Evolutionary conservation across 176 grass and related monocot genomes (phyloP), one percentile per base, ranked within the genome.

Genomic region (Oryza coarctata): DNA sequence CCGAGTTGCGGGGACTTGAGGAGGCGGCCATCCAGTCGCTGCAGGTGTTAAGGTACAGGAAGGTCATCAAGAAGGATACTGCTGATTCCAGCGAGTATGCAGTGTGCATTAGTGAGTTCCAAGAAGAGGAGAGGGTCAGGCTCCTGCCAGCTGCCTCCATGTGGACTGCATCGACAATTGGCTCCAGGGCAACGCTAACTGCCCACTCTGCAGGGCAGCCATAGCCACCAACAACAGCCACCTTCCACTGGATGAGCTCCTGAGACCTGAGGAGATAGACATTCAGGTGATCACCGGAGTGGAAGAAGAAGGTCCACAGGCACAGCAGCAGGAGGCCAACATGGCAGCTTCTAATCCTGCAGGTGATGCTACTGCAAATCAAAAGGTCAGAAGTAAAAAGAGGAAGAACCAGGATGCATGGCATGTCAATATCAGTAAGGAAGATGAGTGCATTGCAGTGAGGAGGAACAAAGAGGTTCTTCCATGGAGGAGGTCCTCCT

Each of bases 81-180:
- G 23, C 30, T 20, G 68, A 63, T 22, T 13, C 71, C 3, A 78
- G 77, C 52, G 93, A 93, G 22, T 99, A 93, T 8, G 91, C 91
- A 0, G 96, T 99, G 27, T 99, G 96, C 70, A 78, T 99, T 25
- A 84, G 80, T 0, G 96, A 99, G 86, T 95, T 99, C 68, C 85
- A 95, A 68, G 89, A 95, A 4, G 89, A 86, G 18, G 96, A 99
- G 80, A 87, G n/a, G 68, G 69, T 93, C 0, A 81, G 93, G 81
- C 66, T 99, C 43, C 88, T 99, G 40, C 93, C 1, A 71, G 81
- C 40, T 99, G 96, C 83, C 78, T 95, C 73, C 96, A 99, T 41
- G 82, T 90, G 0, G 80, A 83, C 58, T 99, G 96, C 73, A 87
- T 99, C 1, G 93, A 99, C 52, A 84, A 79, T 3, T 99, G 96